Conservation (phyloP, 768 basidiomycete species). For the Boletales sp. region DNA sequence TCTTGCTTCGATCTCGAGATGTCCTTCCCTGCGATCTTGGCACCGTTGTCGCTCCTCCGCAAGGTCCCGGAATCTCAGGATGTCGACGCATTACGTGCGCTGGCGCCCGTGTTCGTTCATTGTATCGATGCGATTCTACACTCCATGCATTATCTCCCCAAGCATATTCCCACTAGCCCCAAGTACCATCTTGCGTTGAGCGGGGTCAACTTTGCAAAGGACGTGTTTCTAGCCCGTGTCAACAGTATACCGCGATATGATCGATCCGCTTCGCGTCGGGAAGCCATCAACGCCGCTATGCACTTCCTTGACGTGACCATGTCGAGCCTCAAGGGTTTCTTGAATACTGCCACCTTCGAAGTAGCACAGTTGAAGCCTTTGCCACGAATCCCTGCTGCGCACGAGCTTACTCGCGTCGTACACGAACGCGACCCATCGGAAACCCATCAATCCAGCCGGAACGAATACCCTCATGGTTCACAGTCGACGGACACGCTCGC, state of each 20-base stretch:
- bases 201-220: constrained; percentile 18
- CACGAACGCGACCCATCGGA: constrained; percentile 1
- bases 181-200: constrained; percentile 21
- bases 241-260: constrained; percentile 3
- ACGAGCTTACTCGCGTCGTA: neutral
- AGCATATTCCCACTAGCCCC: constrained; percentile 15
- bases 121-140: constrained; percentile 27
- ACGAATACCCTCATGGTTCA: neutral
- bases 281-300: constrained; percentile 17
- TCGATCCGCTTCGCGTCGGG: constrained; percentile 1
- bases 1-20: constrained; percentile 30
- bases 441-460: constrained; percentile 6
- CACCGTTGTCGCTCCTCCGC: constrained; percentile 26
- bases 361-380: constrained; percentile 26
- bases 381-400: constrained; percentile 18
- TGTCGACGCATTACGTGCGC: constrained; percentile 25
- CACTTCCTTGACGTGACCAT: constrained; percentile 31
- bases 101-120: constrained; percentile 21
- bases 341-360: constrained; percentile 29
- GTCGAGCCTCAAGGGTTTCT: constrained; percentile 29
- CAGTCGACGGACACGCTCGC: constrained; percentile 1
- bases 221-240: constrained; percentile 22
- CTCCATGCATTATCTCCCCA: constrained; percentile 23
- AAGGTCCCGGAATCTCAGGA: constrained; percentile 22
- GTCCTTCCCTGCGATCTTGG: constrained; percentile 36